These are phyloP conservation scores for Novymonas esmeraldas DNA, from an alignment of 208 protist species.

Conservation along the genomic window DNA sequence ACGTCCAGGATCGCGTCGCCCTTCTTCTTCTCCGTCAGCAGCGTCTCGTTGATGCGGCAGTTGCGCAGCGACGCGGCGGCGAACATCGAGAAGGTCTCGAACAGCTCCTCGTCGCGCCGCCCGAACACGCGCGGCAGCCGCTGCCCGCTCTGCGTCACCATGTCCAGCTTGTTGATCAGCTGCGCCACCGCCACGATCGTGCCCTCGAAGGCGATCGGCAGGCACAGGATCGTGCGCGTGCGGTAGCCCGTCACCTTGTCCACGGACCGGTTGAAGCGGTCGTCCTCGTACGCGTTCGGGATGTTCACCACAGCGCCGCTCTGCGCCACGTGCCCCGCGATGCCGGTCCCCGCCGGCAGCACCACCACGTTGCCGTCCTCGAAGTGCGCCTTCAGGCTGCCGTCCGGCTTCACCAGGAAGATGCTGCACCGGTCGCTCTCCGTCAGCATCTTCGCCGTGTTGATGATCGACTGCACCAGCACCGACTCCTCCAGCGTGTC, in stretches of 20 bases:
- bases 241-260: slow-evolving; percentile 75
- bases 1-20: slow-evolving; percentile 71
- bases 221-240: slow-evolving; percentile 75
- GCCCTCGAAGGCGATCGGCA: slow-evolving; percentile 70
- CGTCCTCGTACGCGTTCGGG: slow-evolving; percentile 69
- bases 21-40: slow-evolving; percentile 73
- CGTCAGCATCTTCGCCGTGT: slow-evolving; percentile 70
- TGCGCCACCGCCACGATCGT: slow-evolving; percentile 75
- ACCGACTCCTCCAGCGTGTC: slow-evolving; percentile 80
- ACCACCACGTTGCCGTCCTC: slow-evolving; percentile 70
- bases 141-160: slow-evolving; percentile 58
- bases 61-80: slow-evolving; percentile 73
- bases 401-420: slow-evolving; percentile 61
- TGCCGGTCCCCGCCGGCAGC: slow-evolving; percentile 56
- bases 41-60: slow-evolving; percentile 66
- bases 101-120: slow-evolving; percentile 67
- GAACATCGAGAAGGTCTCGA: slow-evolving; percentile 75
- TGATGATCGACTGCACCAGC: slow-evolving; percentile 79
- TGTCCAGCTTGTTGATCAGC: slow-evolving; percentile 80
- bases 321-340: slow-evolving; percentile 70
- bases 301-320: slow-evolving; percentile 69
- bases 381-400: slow-evolving; percentile 68
- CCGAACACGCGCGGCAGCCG: slow-evolving; percentile 53
- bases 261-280: slow-evolving; percentile 67
- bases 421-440: slow-evolving; percentile 78